Percentiles rank a stretch among this genome's conserved stretches.
Evolutionary conservation across 768 basidiomycete genomes (phyloP).

Genomic region (Wakefieldia striispora): DNA sequence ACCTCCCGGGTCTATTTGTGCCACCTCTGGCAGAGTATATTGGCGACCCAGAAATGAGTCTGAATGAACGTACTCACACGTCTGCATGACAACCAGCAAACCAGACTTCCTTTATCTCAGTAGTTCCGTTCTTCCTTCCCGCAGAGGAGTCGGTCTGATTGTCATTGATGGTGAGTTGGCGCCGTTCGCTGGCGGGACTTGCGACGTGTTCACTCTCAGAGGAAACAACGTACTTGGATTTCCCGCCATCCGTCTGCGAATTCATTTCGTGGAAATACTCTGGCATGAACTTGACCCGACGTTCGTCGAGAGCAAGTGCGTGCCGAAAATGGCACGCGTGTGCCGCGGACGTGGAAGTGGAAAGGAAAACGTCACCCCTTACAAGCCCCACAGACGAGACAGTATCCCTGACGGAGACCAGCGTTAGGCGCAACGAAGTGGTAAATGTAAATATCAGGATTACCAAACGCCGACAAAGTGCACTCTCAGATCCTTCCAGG

Average conservation of each 20-base stretch:
- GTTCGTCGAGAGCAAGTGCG: slow-evolving; percentile 61
- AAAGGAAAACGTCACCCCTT: slow-evolving; percentile 43
- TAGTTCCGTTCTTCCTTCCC: background rate
- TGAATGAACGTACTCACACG: slow-evolving; percentile 18
- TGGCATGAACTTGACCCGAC: slow-evolving; percentile 56
- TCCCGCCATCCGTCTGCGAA: slow-evolving; percentile 10
- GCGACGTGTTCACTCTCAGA: background rate
- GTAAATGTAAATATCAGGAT: slow-evolving; percentile 7
- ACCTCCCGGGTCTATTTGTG: slow-evolving; percentile 17
- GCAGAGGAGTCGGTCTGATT: background rate
- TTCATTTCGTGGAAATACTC: slow-evolving; percentile 33
- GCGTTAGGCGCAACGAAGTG: background rate
- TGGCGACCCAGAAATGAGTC: background rate
- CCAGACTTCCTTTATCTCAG: slow-evolving; percentile 60
- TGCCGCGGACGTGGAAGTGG: slow-evolving; percentile 54
- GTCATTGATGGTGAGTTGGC: background rate
- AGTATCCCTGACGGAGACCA: slow-evolving; percentile 51
- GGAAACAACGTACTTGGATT: slow-evolving; percentile 3
- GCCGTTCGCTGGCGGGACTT: background rate
- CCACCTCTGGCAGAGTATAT: slow-evolving; percentile 17
- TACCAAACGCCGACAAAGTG: slow-evolving; percentile 56
- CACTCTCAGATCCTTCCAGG: slow-evolving; percentile 38
- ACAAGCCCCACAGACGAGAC: slow-evolving; percentile 62
- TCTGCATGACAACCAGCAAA: slow-evolving; percentile 50
- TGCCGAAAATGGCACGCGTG: slow-evolving; percentile 63